Percentiles rank a stretch among this genome's conserved stretches.
Conservation (phyloP, 2,329 filamentous ascomycete genomes). For the Sclerotinia nivalis region DNA sequence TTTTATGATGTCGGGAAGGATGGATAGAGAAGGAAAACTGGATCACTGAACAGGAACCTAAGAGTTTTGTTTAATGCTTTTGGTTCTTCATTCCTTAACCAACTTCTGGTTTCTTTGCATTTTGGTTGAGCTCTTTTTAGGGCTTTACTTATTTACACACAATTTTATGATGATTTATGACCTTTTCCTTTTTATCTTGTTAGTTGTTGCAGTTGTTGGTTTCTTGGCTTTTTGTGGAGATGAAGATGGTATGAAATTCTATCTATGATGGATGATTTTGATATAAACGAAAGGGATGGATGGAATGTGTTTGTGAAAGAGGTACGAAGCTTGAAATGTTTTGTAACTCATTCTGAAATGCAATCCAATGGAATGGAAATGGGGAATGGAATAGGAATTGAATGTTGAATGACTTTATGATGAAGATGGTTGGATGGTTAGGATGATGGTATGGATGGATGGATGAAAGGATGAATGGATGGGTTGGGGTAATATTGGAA, state of each 20-base stretch:
- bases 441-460: neutral
- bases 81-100: neutral
- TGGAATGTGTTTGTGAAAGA: neutral
- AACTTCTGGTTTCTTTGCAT: conserved; percentile 9
- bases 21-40: conserved; percentile 20
- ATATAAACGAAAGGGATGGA: neutral
- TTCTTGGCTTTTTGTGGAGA: neutral
- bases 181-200: conserved; percentile 11
- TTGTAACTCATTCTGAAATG: conserved; percentile 4
- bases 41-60: conserved; percentile 15
- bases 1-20: conserved; percentile 21
- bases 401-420: conserved; percentile 18
- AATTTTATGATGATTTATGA: conserved; percentile 24
- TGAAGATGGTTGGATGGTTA: conserved; percentile 4
- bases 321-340: conserved; percentile 3
- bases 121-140: neutral
- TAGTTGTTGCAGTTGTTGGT: conserved; percentile 11
- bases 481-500: neutral
- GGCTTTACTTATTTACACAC: neutral
- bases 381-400: neutral
- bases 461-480: neutral
- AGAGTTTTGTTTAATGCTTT: conserved; percentile 13
- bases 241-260: neutral
- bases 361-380: neutral
- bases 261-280: neutral